These are phyloP conservation scores for Akanthomyces uredinophilus DNA, from an alignment of 2,329 filamentous ascomycete species.

Conservation along the genomic window DNA sequence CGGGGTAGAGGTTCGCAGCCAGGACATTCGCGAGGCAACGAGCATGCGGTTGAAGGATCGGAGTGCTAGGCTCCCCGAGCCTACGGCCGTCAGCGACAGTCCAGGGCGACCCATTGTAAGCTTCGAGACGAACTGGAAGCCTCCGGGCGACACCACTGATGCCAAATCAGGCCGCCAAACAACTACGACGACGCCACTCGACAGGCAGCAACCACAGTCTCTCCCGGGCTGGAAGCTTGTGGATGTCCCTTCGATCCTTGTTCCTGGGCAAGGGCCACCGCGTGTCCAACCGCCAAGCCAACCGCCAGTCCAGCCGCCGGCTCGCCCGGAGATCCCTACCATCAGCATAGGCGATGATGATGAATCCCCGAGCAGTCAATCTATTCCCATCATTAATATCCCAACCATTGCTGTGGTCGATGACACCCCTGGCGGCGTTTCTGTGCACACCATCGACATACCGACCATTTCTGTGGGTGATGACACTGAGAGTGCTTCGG, in stretches of 20 bases:
- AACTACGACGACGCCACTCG: slow-evolving; percentile 24
- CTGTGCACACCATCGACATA: slow-evolving; percentile 43
- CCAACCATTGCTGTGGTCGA: slow-evolving; percentile 47
- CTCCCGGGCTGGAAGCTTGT: slow-evolving; percentile 30
- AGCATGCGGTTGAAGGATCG: slow-evolving; percentile 84
- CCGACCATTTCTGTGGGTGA: slow-evolving; percentile 38
- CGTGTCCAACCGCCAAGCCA: slow-evolving; percentile 20
- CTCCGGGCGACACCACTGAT: slow-evolving; percentile 66
- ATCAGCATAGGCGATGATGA: slow-evolving; percentile 31
- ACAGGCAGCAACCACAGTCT: slow-evolving; percentile 26
- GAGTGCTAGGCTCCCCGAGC: slow-evolving; percentile 80
- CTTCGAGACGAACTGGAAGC: slow-evolving; percentile 82
- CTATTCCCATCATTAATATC: slow-evolving; percentile 35
- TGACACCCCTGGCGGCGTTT: slow-evolving; percentile 17
- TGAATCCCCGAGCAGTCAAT: slow-evolving; percentile 18
- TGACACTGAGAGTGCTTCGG: slow-evolving; percentile 22
- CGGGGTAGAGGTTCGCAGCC: slow-evolving; percentile 74
- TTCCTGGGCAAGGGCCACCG: slow-evolving; percentile 43
- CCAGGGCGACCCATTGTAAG: slow-evolving; percentile 94
- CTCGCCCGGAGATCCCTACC: slow-evolving; percentile 29
- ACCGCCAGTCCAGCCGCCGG: slow-evolving; percentile 21
- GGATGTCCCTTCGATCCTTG: slow-evolving; percentile 49
- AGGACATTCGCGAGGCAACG: slow-evolving; percentile 86
- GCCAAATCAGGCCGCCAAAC: slow-evolving; percentile 43
- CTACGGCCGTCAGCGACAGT: slow-evolving; percentile 84